These are phyloP conservation scores for Ascochyta rabiei DNA, from an alignment of 2,329 filamentous ascomycete genomes.

Conservation along the genomic window DNA sequence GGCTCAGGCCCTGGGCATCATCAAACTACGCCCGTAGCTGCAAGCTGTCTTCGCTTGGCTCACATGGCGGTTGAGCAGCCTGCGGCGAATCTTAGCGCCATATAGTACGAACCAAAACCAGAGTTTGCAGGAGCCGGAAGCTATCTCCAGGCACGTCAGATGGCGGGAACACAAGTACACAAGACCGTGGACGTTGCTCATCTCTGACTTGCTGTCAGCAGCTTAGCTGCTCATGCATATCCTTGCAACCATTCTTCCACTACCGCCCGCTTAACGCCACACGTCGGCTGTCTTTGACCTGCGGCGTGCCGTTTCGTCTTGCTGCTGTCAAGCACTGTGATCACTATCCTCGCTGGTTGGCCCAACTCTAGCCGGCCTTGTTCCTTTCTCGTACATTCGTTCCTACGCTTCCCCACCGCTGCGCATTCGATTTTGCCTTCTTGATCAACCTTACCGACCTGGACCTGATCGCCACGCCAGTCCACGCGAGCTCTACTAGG, in stretches of 20 bases:
- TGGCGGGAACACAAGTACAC: constrained; percentile 40
- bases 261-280: constrained; percentile 44
- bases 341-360: constrained; percentile 42
- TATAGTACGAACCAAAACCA: constrained; percentile 42
- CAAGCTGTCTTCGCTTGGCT: constrained; percentile 35
- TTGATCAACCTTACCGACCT: constrained; percentile 31
- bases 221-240: constrained; percentile 42
- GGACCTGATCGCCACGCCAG: constrained; percentile 42
- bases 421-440: constrained; percentile 37
- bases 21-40: constrained; percentile 30
- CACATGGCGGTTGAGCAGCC: constrained; percentile 40
- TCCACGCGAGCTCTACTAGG: constrained; percentile 45
- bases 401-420: constrained; percentile 41
- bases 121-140: constrained; percentile 37
- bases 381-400: constrained; percentile 47
- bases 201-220: constrained; percentile 41
- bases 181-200: constrained; percentile 30
- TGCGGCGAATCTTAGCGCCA: constrained; percentile 44
- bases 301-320: constrained; percentile 42
- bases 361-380: constrained; percentile 41
- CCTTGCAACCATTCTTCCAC: constrained; percentile 41
- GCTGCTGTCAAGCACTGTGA: constrained; percentile 34
- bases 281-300: constrained; percentile 44
- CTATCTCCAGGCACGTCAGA: constrained; percentile 43
- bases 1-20: constrained; percentile 24